Conservation (phyloP, 495 filamentous ascomycete species). For the Neurospora sp. region DNA sequence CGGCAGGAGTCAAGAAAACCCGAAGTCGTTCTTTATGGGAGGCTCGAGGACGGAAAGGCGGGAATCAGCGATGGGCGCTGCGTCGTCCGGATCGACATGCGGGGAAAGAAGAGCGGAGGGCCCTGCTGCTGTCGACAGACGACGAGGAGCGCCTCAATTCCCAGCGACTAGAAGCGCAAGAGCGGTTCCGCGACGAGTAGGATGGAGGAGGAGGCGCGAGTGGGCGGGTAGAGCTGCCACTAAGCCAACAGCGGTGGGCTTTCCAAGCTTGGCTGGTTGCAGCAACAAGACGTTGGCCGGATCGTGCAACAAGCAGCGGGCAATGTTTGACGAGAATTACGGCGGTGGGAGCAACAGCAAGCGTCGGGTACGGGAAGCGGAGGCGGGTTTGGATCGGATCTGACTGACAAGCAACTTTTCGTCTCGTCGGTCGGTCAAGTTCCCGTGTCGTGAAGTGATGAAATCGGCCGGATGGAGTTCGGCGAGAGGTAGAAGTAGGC, state of each 20-base stretch:
- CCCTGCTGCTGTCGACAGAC: neutral
- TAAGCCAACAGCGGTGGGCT: neutral
- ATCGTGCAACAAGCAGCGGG: neutral
- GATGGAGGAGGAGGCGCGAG: neutral
- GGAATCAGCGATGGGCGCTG: neutral
- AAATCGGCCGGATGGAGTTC: neutral
- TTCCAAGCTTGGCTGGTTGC: neutral
- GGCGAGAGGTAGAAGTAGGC: neutral
- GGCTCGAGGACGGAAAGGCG: neutral
- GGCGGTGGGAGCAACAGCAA: neutral
- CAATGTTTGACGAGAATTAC: neutral
- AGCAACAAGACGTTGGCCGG: neutral
- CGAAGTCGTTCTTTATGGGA: neutral
- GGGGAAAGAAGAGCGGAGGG: neutral
- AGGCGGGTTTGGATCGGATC: neutral
- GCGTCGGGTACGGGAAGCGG: neutral
- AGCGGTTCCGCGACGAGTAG: neutral
- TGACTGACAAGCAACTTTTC: neutral
- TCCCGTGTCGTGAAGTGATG: neutral
- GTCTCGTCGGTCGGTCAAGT: neutral
- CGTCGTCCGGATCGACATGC: slow-evolving; percentile 8
- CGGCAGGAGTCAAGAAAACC: slow-evolving; percentile 1
- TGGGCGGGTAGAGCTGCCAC: neutral
- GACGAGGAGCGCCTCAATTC: neutral
- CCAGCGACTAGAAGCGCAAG: neutral